Evolutionary conservation across 768 basidiomycete species (phyloP), one percentile per base, ranked within the genome.

Genomic region (Hypholoma sublateritium): DNA sequence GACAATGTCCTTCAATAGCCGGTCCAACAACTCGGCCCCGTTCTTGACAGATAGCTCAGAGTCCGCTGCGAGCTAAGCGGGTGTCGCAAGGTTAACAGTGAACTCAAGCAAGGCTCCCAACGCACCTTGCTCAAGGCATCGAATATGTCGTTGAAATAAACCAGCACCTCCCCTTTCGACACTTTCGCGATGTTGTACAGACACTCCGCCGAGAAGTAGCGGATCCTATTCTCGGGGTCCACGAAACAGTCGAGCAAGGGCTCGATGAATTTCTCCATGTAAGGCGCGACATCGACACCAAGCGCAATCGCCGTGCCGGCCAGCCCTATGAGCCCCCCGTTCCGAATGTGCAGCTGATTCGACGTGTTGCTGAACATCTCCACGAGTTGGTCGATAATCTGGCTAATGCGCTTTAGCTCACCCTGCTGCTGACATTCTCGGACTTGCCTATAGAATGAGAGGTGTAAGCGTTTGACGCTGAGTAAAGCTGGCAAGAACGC

Each of bases 81-180:
- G 9, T n/a, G 16, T 25, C 16, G 16, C 25, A 6, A 25, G 22
- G 22, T 25, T 16, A 47, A 25, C 12, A 25, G 12, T 28, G 12
- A 32, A 16, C n/a, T 44, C 17, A 44, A 44, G 19, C 17, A 21
- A 17, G 12, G 1, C 35, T 51, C 39, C n/a, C 7, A n/a, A 65
- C 83, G 56, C 65, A 95, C 96, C 80, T 98, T 98, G 79, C 93
- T 95, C 59, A 98, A 80, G 1, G 95, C 90, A 72, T 98, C 97
- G 65, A 99, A 99, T 54, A 98, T 93, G 56, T 95, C 94, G 67
- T 99, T 99, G 77, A 98, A 99, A 69, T 95, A 97, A 13, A 98
- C 86, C 56, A 99, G 76, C 32, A 98, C 88, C 71, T 98, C 96
- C 37, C 96, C 97, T 66, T 97, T 96, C 32, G 95, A 96, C 14